Evolutionary conservation across 108 stramenopile species (phyloP).

Genomic region (Cyclotella baltica): DNA sequence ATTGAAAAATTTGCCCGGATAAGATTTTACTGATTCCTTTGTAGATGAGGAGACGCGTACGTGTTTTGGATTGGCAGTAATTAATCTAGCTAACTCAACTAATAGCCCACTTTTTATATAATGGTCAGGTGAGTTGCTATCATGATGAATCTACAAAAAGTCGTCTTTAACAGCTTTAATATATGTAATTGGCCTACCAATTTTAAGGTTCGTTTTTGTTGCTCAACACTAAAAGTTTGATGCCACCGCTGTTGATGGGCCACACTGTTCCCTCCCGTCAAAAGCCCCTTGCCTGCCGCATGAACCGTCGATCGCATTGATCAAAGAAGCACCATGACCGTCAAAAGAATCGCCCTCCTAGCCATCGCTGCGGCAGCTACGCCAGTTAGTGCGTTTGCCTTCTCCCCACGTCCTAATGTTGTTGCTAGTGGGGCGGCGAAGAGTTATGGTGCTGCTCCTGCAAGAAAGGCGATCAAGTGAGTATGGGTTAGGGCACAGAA

Average conservation of each 20-base stretch:
- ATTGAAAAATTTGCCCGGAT: too few relatives aligned
- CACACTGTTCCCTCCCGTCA: not conserved
- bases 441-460: slow-evolving; percentile 23
- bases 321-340: slow-evolving; percentile 23
- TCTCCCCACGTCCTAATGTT: slow-evolving; percentile 37
- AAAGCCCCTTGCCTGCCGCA: not conserved
- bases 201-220: not conserved
- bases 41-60: not conserved
- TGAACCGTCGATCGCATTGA: not conserved
- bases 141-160: too few relatives aligned
- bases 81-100: not conserved
- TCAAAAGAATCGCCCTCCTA: slow-evolving; percentile 79
- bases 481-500: too few relatives aligned
- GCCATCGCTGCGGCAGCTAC: slow-evolving; percentile 69
- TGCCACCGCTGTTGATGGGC: not conserved
- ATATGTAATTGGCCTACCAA: not conserved
- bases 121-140: not conserved
- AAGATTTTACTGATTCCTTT: slow-evolving; percentile 4
- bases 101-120: not conserved
- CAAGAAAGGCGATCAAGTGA: slow-evolving; percentile 17
- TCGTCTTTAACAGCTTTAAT: too few relatives aligned
- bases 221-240: not conserved
- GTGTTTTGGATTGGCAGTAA: not conserved
- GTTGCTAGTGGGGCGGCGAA: slow-evolving; percentile 42
- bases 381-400: slow-evolving; percentile 71